phyloP scores from a whole-genome alignment of 2,329 filamentous ascomycete genomes.

The Scedosporium minutisporum region DNA sequence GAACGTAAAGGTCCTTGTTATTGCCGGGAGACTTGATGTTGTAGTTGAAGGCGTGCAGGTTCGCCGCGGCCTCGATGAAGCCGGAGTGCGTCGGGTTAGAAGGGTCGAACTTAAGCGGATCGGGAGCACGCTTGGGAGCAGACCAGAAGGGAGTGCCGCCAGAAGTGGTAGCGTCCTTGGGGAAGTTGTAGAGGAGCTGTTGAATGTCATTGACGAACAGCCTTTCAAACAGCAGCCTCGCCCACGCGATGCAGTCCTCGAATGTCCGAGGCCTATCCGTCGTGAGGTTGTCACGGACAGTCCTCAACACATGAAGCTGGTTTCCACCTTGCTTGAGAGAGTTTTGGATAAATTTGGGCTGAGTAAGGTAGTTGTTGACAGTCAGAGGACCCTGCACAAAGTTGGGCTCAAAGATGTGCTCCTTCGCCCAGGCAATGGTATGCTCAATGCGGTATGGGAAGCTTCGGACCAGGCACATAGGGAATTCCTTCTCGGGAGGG shows the following conservation, averaged over 20 bases:
- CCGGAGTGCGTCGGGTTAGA: constrained; percentile 77
- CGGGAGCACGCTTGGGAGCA: constrained; percentile 91
- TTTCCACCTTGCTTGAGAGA: constrained; percentile 89
- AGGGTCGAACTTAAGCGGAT: constrained; percentile 79
- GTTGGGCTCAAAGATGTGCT: constrained; percentile 79
- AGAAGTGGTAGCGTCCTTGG: constrained; percentile 83
- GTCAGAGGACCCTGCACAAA: constrained; percentile 92
- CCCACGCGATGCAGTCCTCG: constrained; percentile 96
- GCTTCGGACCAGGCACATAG: constrained; percentile 94
- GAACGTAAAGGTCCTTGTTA: constrained; percentile 62
- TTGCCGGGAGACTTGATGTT: constrained; percentile 75
- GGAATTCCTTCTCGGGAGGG: constrained; percentile 96
- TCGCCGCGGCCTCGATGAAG: constrained; percentile 81
- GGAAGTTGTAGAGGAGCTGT: constrained; percentile 93
- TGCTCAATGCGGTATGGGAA: constrained; percentile 99
- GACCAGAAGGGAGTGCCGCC: constrained; percentile 94
- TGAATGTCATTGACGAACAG: constrained; percentile 96
- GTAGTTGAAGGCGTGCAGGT: constrained; percentile 96
- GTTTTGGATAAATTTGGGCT: constrained; percentile 80
- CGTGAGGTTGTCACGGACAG: constrained; percentile 79
- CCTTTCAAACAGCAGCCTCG: constrained; percentile 84
- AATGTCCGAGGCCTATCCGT: constrained; percentile 86
- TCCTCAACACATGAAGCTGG: constrained; percentile 88
- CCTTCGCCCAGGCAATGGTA: constrained; percentile 95
- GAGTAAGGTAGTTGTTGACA: constrained; percentile 85